Percentiles rank a stretch among this genome's conserved stretches.
Conservation (phyloP, 768 basidiomycete species). For the Lactifluus volemus region DNA sequence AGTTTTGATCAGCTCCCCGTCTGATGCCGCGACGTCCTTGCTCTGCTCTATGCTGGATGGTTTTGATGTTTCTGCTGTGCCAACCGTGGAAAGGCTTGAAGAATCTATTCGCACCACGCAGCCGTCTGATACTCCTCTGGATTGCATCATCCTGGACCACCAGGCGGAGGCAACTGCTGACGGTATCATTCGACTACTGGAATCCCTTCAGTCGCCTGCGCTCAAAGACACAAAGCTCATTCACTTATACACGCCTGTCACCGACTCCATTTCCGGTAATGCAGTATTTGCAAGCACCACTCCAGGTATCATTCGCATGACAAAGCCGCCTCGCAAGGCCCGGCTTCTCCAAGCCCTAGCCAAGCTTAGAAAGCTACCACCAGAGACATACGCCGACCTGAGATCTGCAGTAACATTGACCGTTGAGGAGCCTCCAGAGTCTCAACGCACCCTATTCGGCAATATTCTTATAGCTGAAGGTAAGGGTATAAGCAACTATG, state of each 20-base stretch:
- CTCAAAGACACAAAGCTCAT: conserved; percentile 54
- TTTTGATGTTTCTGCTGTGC: conserved; percentile 39
- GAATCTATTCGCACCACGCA: conserved; percentile 30
- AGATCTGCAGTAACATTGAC: conserved; percentile 33
- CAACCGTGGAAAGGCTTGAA: conserved; percentile 40
- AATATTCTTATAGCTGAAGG: conserved; percentile 71
- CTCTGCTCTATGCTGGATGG: conserved; percentile 49
- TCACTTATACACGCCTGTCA: conserved; percentile 65
- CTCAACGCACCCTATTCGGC: conserved; percentile 50
- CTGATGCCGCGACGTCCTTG: conserved; percentile 47
- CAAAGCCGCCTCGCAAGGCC: conserved; percentile 57
- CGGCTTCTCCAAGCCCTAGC: conserved; percentile 57
- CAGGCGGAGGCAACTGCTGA: conserved; percentile 53
- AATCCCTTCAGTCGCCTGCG: conserved; percentile 29
- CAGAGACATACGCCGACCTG: conserved; percentile 32
- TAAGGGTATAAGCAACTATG: conserved; percentile 19
- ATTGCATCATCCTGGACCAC: conserved; percentile 62
- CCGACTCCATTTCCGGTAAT: conserved; percentile 42
- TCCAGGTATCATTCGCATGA: conserved; percentile 56
- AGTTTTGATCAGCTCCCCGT: conserved; percentile 51
- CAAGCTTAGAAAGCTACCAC: conserved; percentile 44
- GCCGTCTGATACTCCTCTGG: conserved; percentile 32
- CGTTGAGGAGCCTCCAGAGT: conserved; percentile 38
- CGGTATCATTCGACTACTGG: conserved; percentile 44
- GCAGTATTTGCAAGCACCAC: conserved; percentile 42